Evolutionary conservation across 768 basidiomycete species (phyloP), one percentile per base, ranked within the genome.

Genomic region (Macrolepiota fuliginosa): DNA sequence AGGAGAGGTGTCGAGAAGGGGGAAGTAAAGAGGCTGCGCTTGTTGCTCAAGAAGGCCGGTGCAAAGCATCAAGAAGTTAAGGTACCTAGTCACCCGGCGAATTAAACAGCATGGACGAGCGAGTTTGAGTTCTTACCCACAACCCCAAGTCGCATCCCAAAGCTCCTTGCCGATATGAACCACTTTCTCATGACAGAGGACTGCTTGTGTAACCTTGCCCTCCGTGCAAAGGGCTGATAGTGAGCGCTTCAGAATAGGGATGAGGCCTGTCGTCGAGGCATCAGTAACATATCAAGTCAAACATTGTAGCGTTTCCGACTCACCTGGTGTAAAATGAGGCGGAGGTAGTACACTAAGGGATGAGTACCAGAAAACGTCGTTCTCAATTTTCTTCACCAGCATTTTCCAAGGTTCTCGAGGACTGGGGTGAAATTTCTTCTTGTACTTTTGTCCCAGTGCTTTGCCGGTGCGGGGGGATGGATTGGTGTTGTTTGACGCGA

Each of bases 31-130:
- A 1, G 83, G 81, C 68, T 91, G 89, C 12, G 71, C 59, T 56
- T 72, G 72, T 69, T 94, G 92, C 53, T 79, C 81, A 81, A 91
- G 86, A 22, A 94, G 80, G 4, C 84, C 81, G 2, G 87, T 77
- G 69, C 91, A 93, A 9, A 82, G 77, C 87, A 94, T 94, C 64
- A 91, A 66, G 66, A 89, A 94, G 70, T 92, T 94, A 22, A 91
- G 87, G 69, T 94, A 93, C 25, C 92, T 94, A 62, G 24, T 17
- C 49, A 22, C 35, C 51, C 36, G 65, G 57, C 29, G 49, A 36
- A 55, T 36, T 24, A 19, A 54, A 17, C 29, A n/a, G 49, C 53
- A 37, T n/a, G 46, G 39, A 51, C 66, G 32, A 40, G 32, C 15
- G 15, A 29, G 32, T 19, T 40, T 52, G 50, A 45, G 37, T 15